phyloP scores from a whole-genome alignment of 257 asterid genomes.

The Solanum sejunctum region DNA sequence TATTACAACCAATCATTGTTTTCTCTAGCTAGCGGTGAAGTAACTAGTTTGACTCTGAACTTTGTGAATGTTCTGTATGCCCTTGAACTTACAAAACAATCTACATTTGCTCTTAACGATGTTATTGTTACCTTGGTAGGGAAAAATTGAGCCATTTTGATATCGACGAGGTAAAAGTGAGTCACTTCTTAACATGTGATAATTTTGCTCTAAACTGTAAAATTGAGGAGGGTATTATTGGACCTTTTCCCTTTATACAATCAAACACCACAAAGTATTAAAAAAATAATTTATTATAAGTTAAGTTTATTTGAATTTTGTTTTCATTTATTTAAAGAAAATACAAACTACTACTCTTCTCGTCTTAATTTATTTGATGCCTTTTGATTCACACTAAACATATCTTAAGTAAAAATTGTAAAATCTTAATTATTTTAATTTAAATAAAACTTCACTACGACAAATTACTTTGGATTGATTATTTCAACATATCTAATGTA shows the following conservation, averaged over 20 bases:
- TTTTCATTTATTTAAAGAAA: neutral
- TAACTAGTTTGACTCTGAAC: neutral
- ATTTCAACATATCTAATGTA: neutral
- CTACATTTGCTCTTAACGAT: neutral
- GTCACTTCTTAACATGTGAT: neutral
- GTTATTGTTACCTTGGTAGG: neutral
- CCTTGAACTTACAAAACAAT: neutral
- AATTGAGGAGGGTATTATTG: neutral
- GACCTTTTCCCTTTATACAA: neutral
- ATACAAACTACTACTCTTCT: neutral
- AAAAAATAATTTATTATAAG: neutral
- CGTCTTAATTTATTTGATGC: neutral
- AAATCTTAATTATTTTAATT: neutral
- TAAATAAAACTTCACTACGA: neutral
- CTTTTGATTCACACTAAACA: neutral
- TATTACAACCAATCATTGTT: neutral
- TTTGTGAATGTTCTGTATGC: neutral
- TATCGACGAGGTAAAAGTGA: neutral
- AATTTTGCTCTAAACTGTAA: neutral
- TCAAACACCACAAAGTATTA: neutral
- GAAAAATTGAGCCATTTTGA: neutral
- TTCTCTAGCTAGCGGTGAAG: neutral
- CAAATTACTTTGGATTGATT: neutral
- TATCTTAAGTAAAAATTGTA: neutral
- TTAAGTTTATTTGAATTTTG: neutral